Evolutionary conservation across 441 rosid species (phyloP).

Genomic region (Bruguiera hainesii): DNA sequence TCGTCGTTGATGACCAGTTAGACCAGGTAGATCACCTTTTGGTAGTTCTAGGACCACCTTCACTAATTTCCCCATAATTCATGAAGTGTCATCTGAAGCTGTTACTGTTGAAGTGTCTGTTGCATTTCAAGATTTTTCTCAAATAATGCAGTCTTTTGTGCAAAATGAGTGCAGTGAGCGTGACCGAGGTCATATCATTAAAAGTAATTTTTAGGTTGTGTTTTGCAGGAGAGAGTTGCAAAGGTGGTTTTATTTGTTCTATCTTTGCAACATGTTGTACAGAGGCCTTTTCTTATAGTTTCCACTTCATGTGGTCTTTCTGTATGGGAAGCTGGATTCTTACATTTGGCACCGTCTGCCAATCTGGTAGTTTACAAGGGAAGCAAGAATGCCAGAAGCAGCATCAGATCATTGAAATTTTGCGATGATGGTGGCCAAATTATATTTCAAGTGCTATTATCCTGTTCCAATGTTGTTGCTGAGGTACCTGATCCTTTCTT

Average conservation of each 20-base stretch:
- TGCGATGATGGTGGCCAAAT: constrained; percentile 24
- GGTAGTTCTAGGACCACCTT: too few relatives aligned
- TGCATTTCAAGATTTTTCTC: too few relatives aligned
- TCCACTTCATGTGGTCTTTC: constrained; percentile 20
- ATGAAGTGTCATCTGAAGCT: too few relatives aligned
- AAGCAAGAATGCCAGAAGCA: constrained; percentile 21
- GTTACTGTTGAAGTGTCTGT: too few relatives aligned
- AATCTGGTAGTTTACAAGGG: constrained; percentile 34
- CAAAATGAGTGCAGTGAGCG: neutral
- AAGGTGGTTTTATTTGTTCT: constrained; percentile 33
- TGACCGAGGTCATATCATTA: neutral
- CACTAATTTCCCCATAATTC: too few relatives aligned
- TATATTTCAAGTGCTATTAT: constrained; percentile 31
- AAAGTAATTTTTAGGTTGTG: neutral
- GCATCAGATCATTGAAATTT: constrained; percentile 31
- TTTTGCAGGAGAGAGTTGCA: constrained; percentile 32
- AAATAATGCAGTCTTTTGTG: too few relatives aligned
- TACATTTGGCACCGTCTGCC: constrained; percentile 25
- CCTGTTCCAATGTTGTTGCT: constrained; percentile 21
- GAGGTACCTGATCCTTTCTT: constrained; percentile 25
- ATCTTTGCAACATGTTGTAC: constrained; percentile 19
- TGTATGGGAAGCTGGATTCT: constrained; percentile 36
- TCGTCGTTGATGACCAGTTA: constrained; percentile 25
- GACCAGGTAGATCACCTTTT: constrained; percentile 9
- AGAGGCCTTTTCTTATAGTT: constrained; percentile 31